Evolutionary conservation across 768 basidiomycete species (phyloP), one percentile per base, ranked within the genome.

Genomic region (Clitopilus passeckerianus): DNA sequence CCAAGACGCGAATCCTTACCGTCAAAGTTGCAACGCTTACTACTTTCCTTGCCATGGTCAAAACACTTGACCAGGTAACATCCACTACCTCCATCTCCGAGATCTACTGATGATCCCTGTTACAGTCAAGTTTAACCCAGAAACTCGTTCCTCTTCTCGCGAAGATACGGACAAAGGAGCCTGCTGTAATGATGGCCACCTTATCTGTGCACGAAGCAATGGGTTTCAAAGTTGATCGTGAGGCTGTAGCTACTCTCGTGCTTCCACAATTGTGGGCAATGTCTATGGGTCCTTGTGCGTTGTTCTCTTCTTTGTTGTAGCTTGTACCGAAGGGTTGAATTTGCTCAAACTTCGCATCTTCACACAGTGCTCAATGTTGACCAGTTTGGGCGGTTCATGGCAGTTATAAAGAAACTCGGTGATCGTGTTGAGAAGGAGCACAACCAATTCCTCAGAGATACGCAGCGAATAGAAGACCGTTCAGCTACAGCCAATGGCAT

Each of bases 141-240:
- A 98, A 97, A 71, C 80, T 99, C 18, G 96, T 98, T 2, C 97
- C 97, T 1, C 73, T 98, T 15, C 79, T 99, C 23, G 90, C 95
- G 0, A 97, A 93, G 71, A 97, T 98, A 62, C 86, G 95, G 35
- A 98, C 96, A 5, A 96, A 94, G 70, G 95, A 98, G 69, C 96
- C 96, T 9, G 86, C 89, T 54, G 96, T 98, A 5, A 97, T 94
- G 84, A 90, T 94, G 86, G 90, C 91, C 1, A 93, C 93, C 0
- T 76, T 94, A 44, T 83, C 82, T 20, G 93, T 98, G 0, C 95
- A 98, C 74, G 95, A 95, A 71, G 93, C 93, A 0, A 98, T 97
- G 95, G 95, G 95, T 8, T 82, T 86, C 64, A 97, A 96, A 70
- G 87, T 98, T 1, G 95, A 97, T 65, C 84, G 94, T 53, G 93